Evolutionary conservation across 73 alveolate genomes (phyloP).

Genomic region (Vitrella brassicaformis): DNA sequence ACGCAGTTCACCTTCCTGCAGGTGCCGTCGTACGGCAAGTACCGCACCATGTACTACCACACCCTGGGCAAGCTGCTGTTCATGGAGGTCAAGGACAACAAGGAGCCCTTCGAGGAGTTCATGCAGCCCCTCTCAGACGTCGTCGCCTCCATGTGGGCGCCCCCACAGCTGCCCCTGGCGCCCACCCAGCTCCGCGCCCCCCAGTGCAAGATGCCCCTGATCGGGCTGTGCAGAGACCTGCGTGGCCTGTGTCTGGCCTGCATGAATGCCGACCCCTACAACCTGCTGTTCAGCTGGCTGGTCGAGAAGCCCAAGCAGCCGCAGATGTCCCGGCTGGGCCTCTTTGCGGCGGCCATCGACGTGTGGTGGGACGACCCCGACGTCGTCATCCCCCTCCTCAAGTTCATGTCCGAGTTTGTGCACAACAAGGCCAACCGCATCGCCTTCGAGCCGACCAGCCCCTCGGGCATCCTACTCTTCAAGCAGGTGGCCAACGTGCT

Average conservation of each 20-base stretch:
- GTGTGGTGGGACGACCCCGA: conserved; percentile 30
- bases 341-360: conserved; percentile 2
- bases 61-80: conserved; percentile 31
- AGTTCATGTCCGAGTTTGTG: conserved; percentile 32
- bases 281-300: conserved; percentile 34
- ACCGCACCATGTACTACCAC: conserved; percentile 38
- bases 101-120: conserved; percentile 32
- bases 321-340: conserved; percentile 3
- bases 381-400: conserved; percentile 19
- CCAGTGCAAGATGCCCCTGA: conserved; percentile 1
- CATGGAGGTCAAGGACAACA: conserved; percentile 35
- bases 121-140: conserved; percentile 8
- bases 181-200: not conserved
- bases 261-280: conserved; percentile 6
- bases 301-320: conserved; percentile 36
- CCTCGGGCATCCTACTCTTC: not conserved
- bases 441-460: not conserved
- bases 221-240: conserved; percentile 32
- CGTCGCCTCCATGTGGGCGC: not conserved
- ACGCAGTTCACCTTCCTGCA: not conserved
- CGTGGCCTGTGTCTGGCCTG: not conserved
- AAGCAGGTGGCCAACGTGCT: not conserved
- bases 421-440: conserved; percentile 16
- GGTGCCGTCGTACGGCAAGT: not conserved
- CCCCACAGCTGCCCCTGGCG: not conserved